Base-by-base conservation (phyloP, 2,329 filamentous ascomycete genomes). In the Grosmannia clavigera region DNA sequence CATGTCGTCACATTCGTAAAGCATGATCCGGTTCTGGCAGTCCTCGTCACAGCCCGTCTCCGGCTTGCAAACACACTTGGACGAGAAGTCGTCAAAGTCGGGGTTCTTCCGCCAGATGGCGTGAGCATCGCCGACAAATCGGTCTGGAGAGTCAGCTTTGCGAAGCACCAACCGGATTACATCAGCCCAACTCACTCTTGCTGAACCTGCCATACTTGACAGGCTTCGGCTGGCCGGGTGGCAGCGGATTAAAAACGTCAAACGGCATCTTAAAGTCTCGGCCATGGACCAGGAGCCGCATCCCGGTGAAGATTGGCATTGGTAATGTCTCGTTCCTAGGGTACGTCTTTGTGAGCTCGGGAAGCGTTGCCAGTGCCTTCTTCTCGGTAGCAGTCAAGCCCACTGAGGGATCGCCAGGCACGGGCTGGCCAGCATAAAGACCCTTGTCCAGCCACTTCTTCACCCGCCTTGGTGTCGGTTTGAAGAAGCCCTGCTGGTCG, bases 11-110 rank as follows among this genome's bases (percentile, higher is more conserved):
- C 94, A 99, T 74, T 99, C 94, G 71, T 96, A 97, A 60, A 95
- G 85, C 91, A 97, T 97, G 71, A 91, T 91, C 63, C 91, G 81
- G 71, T 99, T 99, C 69, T 96, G 88, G 73, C 94, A 99, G 67
- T 88, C 81, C 64, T 96, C 90, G 64, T 85, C 88, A 68, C 94
- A 97, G 43, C 90, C 91, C 59, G 86, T 84, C 58, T 92, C 88
- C 7, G 81, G 77, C 51, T 76, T 84, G 74, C 91, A 95, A 61
- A 90, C 84, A 69, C 91, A 95, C 69, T 84, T 86, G 62, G 86
- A 88, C 61, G 84, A 82, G 61, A 87, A 90, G 63, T 89, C 82
- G 66, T 90, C 84, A 66, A 86, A 82, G 62, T 86, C 83, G 46
- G 87, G 87, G 51, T 81, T 84, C 68, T 90, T 90, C 71, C 88